A percentile compares a stretch with the other conserved stretches of the same genome.
phyloP scores from a whole-genome alignment of 2,329 filamentous ascomycete species.

The Metarhizium robertsii region DNA sequence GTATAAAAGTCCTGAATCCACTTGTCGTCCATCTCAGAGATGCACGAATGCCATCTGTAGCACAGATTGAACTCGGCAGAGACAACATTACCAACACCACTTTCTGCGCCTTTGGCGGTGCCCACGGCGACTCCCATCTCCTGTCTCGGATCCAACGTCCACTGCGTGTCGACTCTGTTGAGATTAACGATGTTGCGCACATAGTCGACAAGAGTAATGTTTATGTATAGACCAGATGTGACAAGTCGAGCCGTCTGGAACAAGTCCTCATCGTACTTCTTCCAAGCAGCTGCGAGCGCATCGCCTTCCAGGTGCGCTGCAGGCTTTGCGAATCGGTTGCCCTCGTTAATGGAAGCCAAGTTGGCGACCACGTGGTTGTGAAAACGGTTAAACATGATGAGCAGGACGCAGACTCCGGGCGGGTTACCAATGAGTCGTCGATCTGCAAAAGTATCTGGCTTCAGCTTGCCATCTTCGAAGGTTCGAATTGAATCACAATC shows the following conservation, averaged over 20 bases:
- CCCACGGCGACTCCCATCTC: slow-evolving; percentile 50
- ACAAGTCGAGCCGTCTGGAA: slow-evolving; percentile 73
- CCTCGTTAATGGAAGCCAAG: slow-evolving; percentile 78
- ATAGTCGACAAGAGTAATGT: slow-evolving; percentile 70
- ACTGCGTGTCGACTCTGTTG: slow-evolving; percentile 54
- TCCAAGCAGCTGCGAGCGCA: slow-evolving; percentile 42
- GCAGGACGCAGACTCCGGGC: slow-evolving; percentile 58
- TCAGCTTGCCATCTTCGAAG: slow-evolving; percentile 61
- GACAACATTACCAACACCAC: slow-evolving; percentile 72
- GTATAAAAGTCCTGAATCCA: slow-evolving; percentile 68
- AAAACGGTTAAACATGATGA: slow-evolving; percentile 76
- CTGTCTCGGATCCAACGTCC: slow-evolving; percentile 70
- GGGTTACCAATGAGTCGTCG: slow-evolving; percentile 62
- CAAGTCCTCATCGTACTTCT: slow-evolving; percentile 65
- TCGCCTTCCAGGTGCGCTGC: slow-evolving; percentile 37
- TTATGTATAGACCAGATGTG: slow-evolving; percentile 67
- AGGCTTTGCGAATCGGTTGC: slow-evolving; percentile 65
- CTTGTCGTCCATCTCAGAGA: slow-evolving; percentile 60
- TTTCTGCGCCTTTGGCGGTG: slow-evolving; percentile 49
- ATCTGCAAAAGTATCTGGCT: slow-evolving; percentile 64
- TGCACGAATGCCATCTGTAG: slow-evolving; percentile 80
- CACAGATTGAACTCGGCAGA: slow-evolving; percentile 85
- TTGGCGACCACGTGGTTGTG: slow-evolving; percentile 81
- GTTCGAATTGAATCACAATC: slow-evolving; percentile 60
- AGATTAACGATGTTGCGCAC: slow-evolving; percentile 65